phyloP scores from a whole-genome alignment of 139 green algal species.

The Gonium pectorale region DNA sequence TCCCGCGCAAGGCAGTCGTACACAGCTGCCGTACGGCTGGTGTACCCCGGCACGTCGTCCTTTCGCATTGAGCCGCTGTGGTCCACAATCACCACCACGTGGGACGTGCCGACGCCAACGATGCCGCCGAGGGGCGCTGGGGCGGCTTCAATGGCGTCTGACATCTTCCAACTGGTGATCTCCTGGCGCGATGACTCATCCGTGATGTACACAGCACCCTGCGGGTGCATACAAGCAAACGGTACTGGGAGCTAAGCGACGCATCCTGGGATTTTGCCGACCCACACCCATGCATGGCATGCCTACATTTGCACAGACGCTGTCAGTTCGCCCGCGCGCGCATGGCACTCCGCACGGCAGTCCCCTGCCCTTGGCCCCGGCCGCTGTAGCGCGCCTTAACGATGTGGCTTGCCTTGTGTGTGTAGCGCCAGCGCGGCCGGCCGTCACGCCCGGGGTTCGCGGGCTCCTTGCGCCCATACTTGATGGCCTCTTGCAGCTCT shows the following conservation, averaged over 20 bases:
- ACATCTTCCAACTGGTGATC: slow-evolving; percentile 54
- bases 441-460: slow-evolving; percentile 48
- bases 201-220: slow-evolving; percentile 60
- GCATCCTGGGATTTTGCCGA: too few relatives aligned
- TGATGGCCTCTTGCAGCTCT: slow-evolving; percentile 58
- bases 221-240: too few relatives aligned
- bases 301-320: too few relatives aligned
- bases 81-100: slow-evolving; percentile 59
- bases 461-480: slow-evolving; percentile 43
- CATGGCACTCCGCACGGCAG: too few relatives aligned
- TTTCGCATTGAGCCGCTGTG: slow-evolving; percentile 58
- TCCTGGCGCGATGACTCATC: slow-evolving; percentile 56
- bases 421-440: slow-evolving; percentile 48
- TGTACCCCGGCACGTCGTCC: slow-evolving; percentile 51
- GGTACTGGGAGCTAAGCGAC: too few relatives aligned
- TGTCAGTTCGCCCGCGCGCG: too few relatives aligned
- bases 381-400: too few relatives aligned
- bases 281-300: too few relatives aligned
- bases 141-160: not conserved
- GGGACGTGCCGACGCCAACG: not conserved
- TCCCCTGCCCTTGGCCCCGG: too few relatives aligned
- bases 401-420: slow-evolving; percentile 40
- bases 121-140: not conserved
- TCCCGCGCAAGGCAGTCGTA: slow-evolving; percentile 53
- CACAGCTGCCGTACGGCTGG: slow-evolving; percentile 39